phyloP scores from a whole-genome alignment of 768 basidiomycete species.

The Candolleomyces aberdarensis region DNA sequence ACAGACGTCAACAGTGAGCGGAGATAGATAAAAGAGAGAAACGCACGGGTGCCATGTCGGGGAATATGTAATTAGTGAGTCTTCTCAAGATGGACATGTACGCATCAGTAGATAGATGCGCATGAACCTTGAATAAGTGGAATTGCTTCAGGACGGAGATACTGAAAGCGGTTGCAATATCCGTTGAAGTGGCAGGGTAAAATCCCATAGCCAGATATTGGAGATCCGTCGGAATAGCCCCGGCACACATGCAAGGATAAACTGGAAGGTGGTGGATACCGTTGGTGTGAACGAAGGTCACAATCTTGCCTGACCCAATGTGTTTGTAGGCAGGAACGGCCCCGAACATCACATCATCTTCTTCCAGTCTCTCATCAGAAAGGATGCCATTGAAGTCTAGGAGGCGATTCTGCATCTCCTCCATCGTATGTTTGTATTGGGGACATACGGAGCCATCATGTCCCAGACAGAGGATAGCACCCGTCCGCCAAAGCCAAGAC shows the following conservation, averaged over 20 bases:
- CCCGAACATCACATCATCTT: neutral
- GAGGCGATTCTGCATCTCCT: neutral
- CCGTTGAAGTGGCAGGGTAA: neutral
- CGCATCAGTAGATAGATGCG: neutral
- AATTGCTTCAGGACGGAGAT: neutral
- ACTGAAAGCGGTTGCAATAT: neutral
- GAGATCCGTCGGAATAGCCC: neutral
- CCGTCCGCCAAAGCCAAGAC: conserved; percentile 16
- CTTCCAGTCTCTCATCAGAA: neutral
- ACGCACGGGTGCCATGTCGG: neutral
- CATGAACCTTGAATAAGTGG: neutral
- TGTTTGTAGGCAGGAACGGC: neutral
- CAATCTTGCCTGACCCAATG: neutral
- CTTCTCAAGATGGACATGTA: neutral
- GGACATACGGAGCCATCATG: conserved; percentile 19
- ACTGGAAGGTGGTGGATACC: conserved; percentile 14
- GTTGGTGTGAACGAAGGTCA: conserved; percentile 13
- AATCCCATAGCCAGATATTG: conserved; percentile 12
- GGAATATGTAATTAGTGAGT: neutral
- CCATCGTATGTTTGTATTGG: neutral
- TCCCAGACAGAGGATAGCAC: conserved; percentile 16
- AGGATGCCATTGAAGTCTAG: neutral
- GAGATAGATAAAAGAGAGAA: too few species aligned
- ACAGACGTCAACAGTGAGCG: too few species aligned
- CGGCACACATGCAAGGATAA: conserved; percentile 10